Conservation (phyloP, 2,329 filamentous ascomycete species). For the Xenoacremonium recifei region DNA sequence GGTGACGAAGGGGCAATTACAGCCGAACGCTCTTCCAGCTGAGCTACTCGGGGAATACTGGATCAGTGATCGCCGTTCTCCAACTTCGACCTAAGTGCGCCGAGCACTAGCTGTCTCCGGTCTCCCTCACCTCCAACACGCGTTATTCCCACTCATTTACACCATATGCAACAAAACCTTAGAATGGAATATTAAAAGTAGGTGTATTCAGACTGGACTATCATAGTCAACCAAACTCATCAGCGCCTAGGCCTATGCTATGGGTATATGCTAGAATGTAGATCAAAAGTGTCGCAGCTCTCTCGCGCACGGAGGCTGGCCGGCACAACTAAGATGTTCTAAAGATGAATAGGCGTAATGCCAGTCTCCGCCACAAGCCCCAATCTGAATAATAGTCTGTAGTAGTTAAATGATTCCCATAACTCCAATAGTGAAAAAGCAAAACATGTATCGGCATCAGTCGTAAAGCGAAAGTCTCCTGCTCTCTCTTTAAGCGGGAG, state of each 20-base stretch:
- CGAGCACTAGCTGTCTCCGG: too few species aligned
- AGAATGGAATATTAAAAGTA: too few species aligned
- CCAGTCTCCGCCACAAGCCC: conserved; percentile 13
- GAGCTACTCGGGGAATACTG: conserved; percentile 14
- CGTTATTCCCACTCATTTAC: too few species aligned
- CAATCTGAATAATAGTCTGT: conserved; percentile 23
- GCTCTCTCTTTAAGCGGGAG: conserved; percentile 1
- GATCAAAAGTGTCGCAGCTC: conserved; percentile 15
- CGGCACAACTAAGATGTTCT: conserved; percentile 8
- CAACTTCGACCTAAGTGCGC: too few species aligned
- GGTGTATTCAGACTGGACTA: conserved; percentile 22
- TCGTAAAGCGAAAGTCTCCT: conserved; percentile 20
- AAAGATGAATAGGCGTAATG: conserved; percentile 16
- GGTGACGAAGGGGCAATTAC: conserved; percentile 12
- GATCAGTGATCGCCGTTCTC: too few species aligned
- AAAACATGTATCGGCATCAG: conserved; percentile 24
- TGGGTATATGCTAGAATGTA: conserved; percentile 36
- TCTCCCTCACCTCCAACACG: too few species aligned
- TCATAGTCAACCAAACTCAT: conserved; percentile 20
- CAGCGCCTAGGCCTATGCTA: conserved; percentile 32
- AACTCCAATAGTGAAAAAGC: too few species aligned
- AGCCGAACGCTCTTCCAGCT: conserved; percentile 17
- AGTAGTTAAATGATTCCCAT: conserved; percentile 10
- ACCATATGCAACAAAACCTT: too few species aligned
- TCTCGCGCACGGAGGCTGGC: conserved; percentile 4